Evolutionary conservation across 306 rosid species (phyloP).

Genomic region (Canavalia ensiformis): DNA sequence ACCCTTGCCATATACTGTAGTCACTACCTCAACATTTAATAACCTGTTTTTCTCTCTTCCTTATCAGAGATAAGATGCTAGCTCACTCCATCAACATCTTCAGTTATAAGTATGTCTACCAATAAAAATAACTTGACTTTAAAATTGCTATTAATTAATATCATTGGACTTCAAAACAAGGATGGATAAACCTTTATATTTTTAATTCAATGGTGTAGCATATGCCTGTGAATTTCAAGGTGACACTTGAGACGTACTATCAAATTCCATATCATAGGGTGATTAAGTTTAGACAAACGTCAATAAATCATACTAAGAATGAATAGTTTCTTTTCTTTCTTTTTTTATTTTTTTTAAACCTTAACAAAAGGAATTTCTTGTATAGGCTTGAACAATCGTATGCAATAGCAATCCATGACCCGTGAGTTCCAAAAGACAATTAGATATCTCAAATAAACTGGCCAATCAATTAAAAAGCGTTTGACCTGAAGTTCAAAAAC

Average conservation of each 20-base stretch:
- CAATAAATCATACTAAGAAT: not conserved
- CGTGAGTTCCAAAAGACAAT: conserved; percentile 41
- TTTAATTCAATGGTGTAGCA: not conserved
- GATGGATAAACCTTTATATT: not conserved
- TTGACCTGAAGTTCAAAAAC: conserved; percentile 15
- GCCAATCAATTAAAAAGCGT: not conserved
- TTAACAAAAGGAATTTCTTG: not conserved
- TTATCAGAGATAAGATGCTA: not conserved
- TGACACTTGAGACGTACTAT: not conserved
- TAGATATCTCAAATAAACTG: not conserved
- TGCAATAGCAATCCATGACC: conserved; percentile 20
- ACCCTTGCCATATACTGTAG: conserved; percentile 48
- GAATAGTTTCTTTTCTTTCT: not conserved
- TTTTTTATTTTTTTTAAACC: not conserved
- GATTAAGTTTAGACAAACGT: not conserved
- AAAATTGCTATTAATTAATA: not conserved
- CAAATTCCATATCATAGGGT: not conserved
- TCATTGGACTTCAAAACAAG: not conserved
- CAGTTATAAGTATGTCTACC: not conserved
- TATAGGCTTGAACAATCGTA: conserved; percentile 1
- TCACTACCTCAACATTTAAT: conserved; percentile 64
- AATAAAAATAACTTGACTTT: not conserved
- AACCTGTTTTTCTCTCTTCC: not conserved
- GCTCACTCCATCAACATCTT: not conserved
- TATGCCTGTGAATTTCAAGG: not conserved